Percentiles rank a stretch among this genome's conserved stretches.
These are phyloP conservation scores for Geotrichum reessii DNA, from an alignment of 1,139 yeast genomes.

Conservation along the genomic window DNA sequence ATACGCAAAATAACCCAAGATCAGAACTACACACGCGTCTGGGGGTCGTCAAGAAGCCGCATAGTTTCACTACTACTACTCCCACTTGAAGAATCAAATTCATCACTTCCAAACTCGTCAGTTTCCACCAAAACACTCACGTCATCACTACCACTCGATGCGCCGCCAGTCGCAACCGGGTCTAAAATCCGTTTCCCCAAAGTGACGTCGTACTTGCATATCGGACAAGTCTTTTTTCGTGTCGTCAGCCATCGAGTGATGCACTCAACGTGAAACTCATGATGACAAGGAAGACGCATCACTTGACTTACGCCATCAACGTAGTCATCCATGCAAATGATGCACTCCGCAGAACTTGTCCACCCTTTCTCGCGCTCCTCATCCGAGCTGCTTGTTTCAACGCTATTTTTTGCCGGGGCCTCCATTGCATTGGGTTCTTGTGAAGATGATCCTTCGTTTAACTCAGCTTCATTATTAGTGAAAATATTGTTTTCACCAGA, in stretches of 20 bases:
- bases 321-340: constrained; percentile 41
- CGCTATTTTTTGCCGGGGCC: neutral
- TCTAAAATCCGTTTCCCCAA: constrained; percentile 1
- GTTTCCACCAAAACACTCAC: neutral
- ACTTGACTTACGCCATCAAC: constrained; percentile 34
- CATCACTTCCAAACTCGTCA: neutral
- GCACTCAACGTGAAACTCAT: constrained; percentile 41
- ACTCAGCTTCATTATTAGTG: neutral
- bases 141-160: neutral
- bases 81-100: neutral
- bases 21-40: neutral
- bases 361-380: constrained; percentile 26
- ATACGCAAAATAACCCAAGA: too few species aligned
- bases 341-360: constrained; percentile 40
- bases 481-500: neutral
- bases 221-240: constrained; percentile 37
- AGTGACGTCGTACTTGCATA: constrained; percentile 35
- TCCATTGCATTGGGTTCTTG: neutral
- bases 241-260: constrained; percentile 39
- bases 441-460: neutral
- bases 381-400: neutral
- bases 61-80: neutral
- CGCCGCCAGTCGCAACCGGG: neutral
- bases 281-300: constrained; percentile 41
- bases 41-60: neutral